Evolutionary conservation across 768 basidiomycete genomes (phyloP), one percentile per base, ranked within the genome.

Genomic region (Phylloporus sp.): DNA sequence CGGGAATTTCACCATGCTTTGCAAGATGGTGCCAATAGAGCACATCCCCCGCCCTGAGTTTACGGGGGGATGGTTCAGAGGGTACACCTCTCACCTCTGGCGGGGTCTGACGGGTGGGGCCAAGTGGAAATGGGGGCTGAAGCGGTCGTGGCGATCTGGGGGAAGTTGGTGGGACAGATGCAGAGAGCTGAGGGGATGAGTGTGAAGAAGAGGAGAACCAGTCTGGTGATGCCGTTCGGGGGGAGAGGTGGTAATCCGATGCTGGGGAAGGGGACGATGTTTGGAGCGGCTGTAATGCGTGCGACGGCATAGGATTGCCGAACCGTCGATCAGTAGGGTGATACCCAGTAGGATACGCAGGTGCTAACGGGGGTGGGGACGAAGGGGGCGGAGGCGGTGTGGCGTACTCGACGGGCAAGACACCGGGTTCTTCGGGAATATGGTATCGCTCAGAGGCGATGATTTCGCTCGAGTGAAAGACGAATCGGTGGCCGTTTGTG

Each of bases 401-500:
- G 24, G 63, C 60, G 48, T 68, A 62, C 46, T 79, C 75, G 50
- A 72, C 68, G 13, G 76, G 73, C 22, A 79, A 70, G 16, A 88
- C 80, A 23, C 86, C 85, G 24, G 78, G 78, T 64, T 91, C 88
- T 53, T 78, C 74, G 31, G 70, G 70, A 50, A 87, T 70, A 57
- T 88, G 84, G 59, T 78, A 76, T 38, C 88, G 80, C 61, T 86
- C 85, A 24, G 77, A 78, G 9, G 80, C 80, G 23, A 68, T 57
- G 47, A 90, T 80, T 67, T 86, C 85, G 56, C 67, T 78, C 35
- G 85, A 85, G 72, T 92, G 88, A 67, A 92, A 93, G 31, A 93
- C 90, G 66, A 88, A 93, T 27, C 88, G 82, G 66, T 91, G 89
- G 9, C 88, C 88, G 66, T 91, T 92, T 22, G 89, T 89, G 8